Evolutionary conservation across 1,284 basidiomycete genomes (phyloP).

Genomic region (Veloporphyrellus conicus): DNA sequence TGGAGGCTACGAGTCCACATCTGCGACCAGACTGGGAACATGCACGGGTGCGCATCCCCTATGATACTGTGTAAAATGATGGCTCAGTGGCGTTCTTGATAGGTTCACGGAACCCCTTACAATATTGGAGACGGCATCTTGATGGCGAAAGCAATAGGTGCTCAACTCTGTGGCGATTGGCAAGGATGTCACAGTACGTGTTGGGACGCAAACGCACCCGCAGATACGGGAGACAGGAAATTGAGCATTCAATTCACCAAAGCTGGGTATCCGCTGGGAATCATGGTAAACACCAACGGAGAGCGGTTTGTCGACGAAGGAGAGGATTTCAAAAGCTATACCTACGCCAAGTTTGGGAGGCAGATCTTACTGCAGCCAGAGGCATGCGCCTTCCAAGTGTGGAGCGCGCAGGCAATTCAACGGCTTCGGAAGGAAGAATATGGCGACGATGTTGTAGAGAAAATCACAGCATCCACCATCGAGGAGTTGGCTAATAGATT

Average conservation of each 20-base stretch:
- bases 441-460: constrained; percentile 54
- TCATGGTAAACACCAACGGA: constrained; percentile 60
- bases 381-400: constrained; percentile 60
- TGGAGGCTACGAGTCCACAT: constrained; percentile 64
- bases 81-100: constrained; percentile 7
- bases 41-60: constrained; percentile 43
- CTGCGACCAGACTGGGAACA: constrained; percentile 54
- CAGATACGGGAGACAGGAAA: constrained; percentile 48
- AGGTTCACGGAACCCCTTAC: constrained; percentile 68
- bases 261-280: constrained; percentile 65
- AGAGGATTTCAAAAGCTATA: constrained; percentile 66
- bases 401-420: constrained; percentile 44
- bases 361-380: constrained; percentile 56
- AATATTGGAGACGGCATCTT: constrained; percentile 61
- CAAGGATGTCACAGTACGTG: constrained; percentile 62
- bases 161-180: constrained; percentile 57
- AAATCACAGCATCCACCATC: constrained; percentile 46
- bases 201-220: constrained; percentile 63
- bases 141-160: constrained; percentile 50
- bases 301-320: constrained; percentile 66
- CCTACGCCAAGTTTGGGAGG: constrained; percentile 63
- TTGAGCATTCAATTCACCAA: constrained; percentile 69
- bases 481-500: constrained; percentile 51
- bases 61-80: constrained; percentile 3
- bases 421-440: constrained; percentile 61